Base-by-base conservation (phyloP, 2,329 filamentous ascomycete genomes). In the Knufia petricola region DNA sequence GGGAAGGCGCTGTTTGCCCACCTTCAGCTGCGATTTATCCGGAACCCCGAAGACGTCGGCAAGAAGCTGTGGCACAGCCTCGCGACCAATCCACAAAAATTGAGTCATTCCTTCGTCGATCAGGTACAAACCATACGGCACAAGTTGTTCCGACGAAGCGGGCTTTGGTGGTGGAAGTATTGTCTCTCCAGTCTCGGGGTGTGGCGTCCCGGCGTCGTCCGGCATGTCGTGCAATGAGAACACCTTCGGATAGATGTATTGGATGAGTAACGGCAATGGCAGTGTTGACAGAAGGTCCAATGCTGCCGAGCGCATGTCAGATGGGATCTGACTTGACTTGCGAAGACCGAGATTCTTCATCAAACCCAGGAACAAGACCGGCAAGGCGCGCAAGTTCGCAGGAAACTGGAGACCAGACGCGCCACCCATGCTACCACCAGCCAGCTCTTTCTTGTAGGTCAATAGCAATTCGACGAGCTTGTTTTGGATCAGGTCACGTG, bases 71-170 rank as follows among this genome's bases (percentile, higher is more conserved):
- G 88, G 87, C 23, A 98, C 87, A 1, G 90, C 84, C 58, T 98
- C 90, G 30, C 89, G 82, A 12, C 92, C 92, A 17, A 96, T 77
- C 92, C 92, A 98, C 41, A 98, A 70, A 76, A 98, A 98, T 65
- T 98, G 92, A 4, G 87, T 95, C 67, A 95, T 90, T 2, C 89
- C 89, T 61, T 98, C 92, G 60, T 98, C 92, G 59, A 98, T 92
- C 50, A 98, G 77, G 67, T 98, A 98, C 15, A 98, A 72, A 23
- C 92, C 92, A 62, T 94, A 95, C 0, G 88, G 79, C 2, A 87
- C 86, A 43, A 98, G 78, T 40, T 85, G 80, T 65, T 90, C 87
- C 1, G 89, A 95, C 2, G 87, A 88, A 50, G 96, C 76, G 65
- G 95, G 95, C 60, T 87, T 59, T 0, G 86, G 75, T 3, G 86